Evolutionary conservation across 495 filamentous ascomycete genomes (phyloP), one percentile per base, ranked within the genome.

Genomic region (Hypomontagnella submonticulosa): DNA sequence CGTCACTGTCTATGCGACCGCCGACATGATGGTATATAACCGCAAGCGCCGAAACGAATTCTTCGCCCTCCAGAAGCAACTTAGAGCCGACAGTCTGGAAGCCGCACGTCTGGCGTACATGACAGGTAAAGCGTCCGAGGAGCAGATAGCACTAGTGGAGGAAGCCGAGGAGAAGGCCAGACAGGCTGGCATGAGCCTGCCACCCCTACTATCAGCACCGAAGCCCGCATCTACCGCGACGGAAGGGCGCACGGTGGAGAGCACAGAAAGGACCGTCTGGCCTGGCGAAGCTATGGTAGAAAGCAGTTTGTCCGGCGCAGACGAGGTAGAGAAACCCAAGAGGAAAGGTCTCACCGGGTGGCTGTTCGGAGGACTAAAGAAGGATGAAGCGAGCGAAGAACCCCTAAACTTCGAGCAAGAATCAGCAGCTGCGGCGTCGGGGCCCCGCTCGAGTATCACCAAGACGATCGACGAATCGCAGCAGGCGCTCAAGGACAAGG

Each of bases 1-100:
- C 52, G 84, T 94, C 36, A 92, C 91, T 16, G 81, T 88, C 56
- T 95, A 92, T 79, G 89, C 94, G 5, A 83, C 93, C 52, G 84
- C 84, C 71, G 93, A 97, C 76, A 90, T 99, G 86, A 86, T 95
- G 27, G 74, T 91, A 41, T 90, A 94, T 80, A 97, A 97, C 80
- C 89, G 91, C 53, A 81, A 82, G 74, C 82, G 83, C 55, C 82
- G 83, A 50, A 79, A 78, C 59, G 86, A 91, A 57, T 93, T 88
- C 75, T 84, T 87, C 73, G 82, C 83, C 48, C 80, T 89, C 69
- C 82, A 90, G 67, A 82, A 82, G 71, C 79, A 79, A 33, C 71
- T 90, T 37, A 83, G 86, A 46, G 76, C 82, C 20, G 76, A 79
- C 61, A 76, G 73, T 40, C 74, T 86, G 10, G 80, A 80, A 48